Percentiles rank a stretch among this genome's conserved stretches.
Evolutionary conservation across 225 moss, liverwort and hornwort genomes (phyloP).

Genomic region (Straminergon stramineum): DNA sequence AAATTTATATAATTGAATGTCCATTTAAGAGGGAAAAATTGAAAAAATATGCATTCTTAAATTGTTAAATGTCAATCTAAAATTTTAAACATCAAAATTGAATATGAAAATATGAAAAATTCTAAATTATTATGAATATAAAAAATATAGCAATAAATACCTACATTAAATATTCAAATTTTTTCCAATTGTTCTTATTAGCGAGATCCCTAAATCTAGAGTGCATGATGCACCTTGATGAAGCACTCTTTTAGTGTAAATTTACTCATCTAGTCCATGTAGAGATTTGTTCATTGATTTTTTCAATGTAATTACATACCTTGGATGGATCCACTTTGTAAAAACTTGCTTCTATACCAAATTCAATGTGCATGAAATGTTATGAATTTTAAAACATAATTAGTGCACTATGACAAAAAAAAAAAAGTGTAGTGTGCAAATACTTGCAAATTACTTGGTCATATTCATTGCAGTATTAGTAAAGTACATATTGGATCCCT

Average conservation of each 20-base stretch:
- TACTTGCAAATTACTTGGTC: no score
- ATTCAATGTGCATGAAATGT: neutral
- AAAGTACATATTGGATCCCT: neutral
- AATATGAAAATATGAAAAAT: neutral
- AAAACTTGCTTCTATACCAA: no score
- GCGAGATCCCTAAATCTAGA: neutral
- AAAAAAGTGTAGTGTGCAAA: no score
- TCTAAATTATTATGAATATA: neutral
- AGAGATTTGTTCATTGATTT: neutral
- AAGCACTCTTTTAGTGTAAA: neutral
- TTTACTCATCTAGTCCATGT: neutral
- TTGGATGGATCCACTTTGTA: no score
- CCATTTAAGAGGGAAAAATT: neutral
- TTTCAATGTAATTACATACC: neutral
- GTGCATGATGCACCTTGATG: neutral
- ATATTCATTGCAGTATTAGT: neutral
- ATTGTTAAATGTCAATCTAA: fast-evolving
- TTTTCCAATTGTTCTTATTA: neutral
- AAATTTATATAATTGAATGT: neutral
- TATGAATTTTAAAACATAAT: neutral
- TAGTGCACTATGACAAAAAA: no score
- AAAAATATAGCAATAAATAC: neutral
- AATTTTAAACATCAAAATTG: neutral
- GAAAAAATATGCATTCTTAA: neutral
- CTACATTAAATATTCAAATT: neutral